Percentiles rank a stretch among this genome's conserved stretches.
These are phyloP conservation scores for Collybia sordida DNA, from an alignment of 768 basidiomycete species.

Conservation along the genomic window DNA sequence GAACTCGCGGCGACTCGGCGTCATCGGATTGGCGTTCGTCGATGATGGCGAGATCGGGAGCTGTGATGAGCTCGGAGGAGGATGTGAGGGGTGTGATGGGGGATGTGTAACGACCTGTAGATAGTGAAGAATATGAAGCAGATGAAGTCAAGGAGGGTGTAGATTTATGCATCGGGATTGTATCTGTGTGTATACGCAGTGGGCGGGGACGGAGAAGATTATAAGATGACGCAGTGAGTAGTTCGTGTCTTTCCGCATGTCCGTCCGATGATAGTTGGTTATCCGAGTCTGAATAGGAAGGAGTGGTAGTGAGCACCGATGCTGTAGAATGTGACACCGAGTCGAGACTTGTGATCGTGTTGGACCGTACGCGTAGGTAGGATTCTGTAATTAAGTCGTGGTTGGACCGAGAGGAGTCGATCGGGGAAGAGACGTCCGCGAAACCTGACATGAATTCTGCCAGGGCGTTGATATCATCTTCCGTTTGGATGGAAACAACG, in stretches of 20 bases:
- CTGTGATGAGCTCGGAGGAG: conserved; percentile 15
- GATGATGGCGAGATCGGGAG: conserved; percentile 34
- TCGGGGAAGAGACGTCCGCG: not conserved
- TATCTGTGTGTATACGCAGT: conserved; percentile 17
- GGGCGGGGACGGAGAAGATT: conserved; percentile 21
- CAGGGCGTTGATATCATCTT: conserved; percentile 50
- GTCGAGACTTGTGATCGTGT: conserved; percentile 5
- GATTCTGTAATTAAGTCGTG: not conserved
- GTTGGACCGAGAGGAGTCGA: not conserved
- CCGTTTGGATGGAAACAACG: conserved; percentile 45
- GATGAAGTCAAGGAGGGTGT: conserved; percentile 47
- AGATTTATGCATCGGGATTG: conserved; percentile 9
- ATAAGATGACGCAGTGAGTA: not conserved
- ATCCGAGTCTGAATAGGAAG: conserved; percentile 15
- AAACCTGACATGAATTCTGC: conserved; percentile 44
- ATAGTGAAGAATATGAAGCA: conserved; percentile 34
- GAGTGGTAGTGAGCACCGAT: conserved; percentile 10
- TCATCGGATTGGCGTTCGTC: conserved; percentile 27
- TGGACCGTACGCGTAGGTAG: not conserved
- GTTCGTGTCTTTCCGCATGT: conserved; percentile 6
- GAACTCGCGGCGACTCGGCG: conserved; percentile 4
- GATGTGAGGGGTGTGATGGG: conserved; percentile 30
- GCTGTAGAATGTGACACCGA: conserved; percentile 11
- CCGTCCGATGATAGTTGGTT: conserved; percentile 11
- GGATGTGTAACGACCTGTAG: conserved; percentile 23